Base-by-base conservation (phyloP, 768 basidiomycete species). In the Tylopilus rubrobrunneus region DNA sequence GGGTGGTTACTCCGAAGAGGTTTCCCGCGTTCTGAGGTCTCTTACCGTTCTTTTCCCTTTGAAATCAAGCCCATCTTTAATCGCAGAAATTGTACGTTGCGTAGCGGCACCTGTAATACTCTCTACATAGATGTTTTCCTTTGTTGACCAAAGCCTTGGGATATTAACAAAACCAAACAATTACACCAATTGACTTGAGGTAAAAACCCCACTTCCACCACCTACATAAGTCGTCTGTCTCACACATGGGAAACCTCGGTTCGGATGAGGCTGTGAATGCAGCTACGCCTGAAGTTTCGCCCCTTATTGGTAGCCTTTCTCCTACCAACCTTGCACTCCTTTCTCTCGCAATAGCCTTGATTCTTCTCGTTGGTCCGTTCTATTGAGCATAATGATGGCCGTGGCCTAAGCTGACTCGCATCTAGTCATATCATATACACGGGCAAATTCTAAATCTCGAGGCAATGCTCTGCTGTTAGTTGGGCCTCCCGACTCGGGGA, bases 401-500 rank as follows among this genome's bases (percentile, higher is more conserved):
- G n/a, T 37, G 47, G 49, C 2, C 40, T 12, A 41, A 11, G 27
- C 63, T 70, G 48, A 70, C 53, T 49, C 17, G 3, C 29, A 83
- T 80, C 77, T 39, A 62, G 68, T 80, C 31, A 51, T 79, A 12
- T 62, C 81, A 34, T 68, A 80, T 21, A 73, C 66, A 43, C 67
- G 69, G 12, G 71, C 73, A 49, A 81, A 71, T 61, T 73, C 79
- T 7, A 72, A 67, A 41, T 68, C 78, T 1, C 73, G 70, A 64
- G 83, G 85, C 25, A 81, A 79, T 65, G 72, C 78, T n/a, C 63
- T 93, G n/a, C 69, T 93, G 5, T 73, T 93, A n/a, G 78, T 88
- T 4, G 91, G 91, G 2, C 75, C 84, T 37, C 77, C 84, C 7
- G 88, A 91, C 68, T 81, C 82, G 1, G 91, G 91, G 45, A 93